Conservation (phyloP, 805 yeast genomes). For the Kluyveromyces starmeri region DNA sequence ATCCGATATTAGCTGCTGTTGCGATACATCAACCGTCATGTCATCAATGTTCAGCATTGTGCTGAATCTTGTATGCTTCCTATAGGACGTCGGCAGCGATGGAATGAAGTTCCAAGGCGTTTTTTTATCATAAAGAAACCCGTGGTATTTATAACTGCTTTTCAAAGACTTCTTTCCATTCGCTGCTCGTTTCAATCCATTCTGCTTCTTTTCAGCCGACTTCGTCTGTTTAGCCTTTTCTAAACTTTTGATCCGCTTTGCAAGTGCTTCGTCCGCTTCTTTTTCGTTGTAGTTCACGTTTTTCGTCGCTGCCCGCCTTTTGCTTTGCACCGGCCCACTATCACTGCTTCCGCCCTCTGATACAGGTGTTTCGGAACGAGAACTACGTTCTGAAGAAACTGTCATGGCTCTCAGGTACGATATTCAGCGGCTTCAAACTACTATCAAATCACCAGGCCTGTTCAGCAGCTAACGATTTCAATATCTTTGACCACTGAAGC, state of each 20-base stretch:
- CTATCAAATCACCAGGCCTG: no score
- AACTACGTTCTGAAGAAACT: no score
- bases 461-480: no score
- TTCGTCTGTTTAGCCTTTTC: constrained; percentile 8
- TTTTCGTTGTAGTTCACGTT: constrained; percentile 23
- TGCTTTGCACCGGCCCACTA: no score
- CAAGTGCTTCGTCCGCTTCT: constrained; percentile 21
- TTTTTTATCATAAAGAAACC: constrained; percentile 17
- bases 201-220: constrained; percentile 1
- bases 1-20: constrained; percentile 19
- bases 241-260: constrained; percentile 13
- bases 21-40: constrained; percentile 27
- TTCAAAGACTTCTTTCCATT: neutral
- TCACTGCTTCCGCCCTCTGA: no score
- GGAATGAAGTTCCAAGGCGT: constrained; percentile 27
- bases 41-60: constrained; percentile 32
- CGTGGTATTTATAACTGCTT: constrained; percentile 15
- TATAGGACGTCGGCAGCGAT: constrained; percentile 23
- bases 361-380: no score
- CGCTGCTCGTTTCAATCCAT: neutral
- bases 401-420: no score
- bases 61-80: constrained; percentile 29
- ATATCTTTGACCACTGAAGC: no score
- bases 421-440: no score
- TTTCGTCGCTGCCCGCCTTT: constrained; percentile 16